Base-by-base conservation (phyloP, 306 rosid species). In the Dalbergia oliveri region DNA sequence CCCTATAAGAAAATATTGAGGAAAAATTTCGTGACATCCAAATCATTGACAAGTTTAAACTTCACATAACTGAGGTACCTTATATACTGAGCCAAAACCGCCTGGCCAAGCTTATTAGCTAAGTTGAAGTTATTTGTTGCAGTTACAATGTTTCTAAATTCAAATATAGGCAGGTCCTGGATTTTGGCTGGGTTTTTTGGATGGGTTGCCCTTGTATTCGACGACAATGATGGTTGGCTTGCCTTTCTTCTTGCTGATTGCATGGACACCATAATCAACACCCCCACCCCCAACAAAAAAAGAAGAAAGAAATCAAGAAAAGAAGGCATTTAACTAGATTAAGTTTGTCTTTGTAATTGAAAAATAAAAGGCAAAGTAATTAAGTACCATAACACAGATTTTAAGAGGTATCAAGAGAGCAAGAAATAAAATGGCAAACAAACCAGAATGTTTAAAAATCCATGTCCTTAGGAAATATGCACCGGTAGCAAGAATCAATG, bases 21-120 rank as follows among this genome's bases (percentile, higher is more conserved):
- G 14, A 26, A 60, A 26, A 26, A 26, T 26, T 19, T 9, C 12
- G 0, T 2, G 6, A 21, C 6, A 10, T 5, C 31, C 6, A 59
- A 2, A 73, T 59, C 14, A 16, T 8, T 60, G 10, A 26, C 3
- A 45, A 6, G 13, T 31, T 15, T 45, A 6, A 49, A n/a, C 3
- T 45, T 26, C 18, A 18, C 34, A 6, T 31, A 47, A 33, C 6
- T 12, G 33, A 53, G 6, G 37, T 78, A 83, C 86, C 86, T 73
- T 83, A 16, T 78, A 83, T 6, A 83, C 86, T 0, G 80, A 53
- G 33, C 86, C 83, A 65, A 83, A 83, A 44, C 86, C 86, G 1
- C 83, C 86, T 15, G 79, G 64, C 86, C 88, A 49, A 86, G 83
- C 57, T 69, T 82, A 65, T 75, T 86, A 31, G 62, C 35, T 5